Percentiles rank a stretch among this genome's conserved stretches.
These are phyloP conservation scores for Brassica rapa DNA, from an alignment of 345 rosid genomes.

Conservation along the genomic window DNA sequence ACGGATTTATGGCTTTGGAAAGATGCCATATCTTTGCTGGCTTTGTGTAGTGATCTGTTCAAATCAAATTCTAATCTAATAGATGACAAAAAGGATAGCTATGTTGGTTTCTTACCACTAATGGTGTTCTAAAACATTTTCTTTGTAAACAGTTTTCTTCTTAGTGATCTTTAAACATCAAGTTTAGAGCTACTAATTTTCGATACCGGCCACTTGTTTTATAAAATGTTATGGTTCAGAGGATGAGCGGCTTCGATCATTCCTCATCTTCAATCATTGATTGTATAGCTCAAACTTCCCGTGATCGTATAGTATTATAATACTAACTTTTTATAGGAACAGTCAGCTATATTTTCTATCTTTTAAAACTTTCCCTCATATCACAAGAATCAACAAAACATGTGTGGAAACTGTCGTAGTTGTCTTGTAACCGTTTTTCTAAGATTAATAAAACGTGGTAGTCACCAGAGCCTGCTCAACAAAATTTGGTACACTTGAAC, in stretches of 20 bases:
- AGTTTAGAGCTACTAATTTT: not conserved
- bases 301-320: not conserved
- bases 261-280: not conserved
- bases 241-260: not conserved
- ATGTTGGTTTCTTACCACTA: too few relatives aligned
- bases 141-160: too few relatives aligned
- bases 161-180: not conserved
- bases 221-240: not conserved
- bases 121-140: too few relatives aligned
- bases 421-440: too few relatives aligned
- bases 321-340: not conserved
- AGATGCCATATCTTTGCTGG: too few relatives aligned
- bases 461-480: too few relatives aligned
- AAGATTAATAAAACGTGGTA: too few relatives aligned
- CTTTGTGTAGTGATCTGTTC: too few relatives aligned
- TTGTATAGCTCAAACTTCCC: not conserved
- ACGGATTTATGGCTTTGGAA: too few relatives aligned
- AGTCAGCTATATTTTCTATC: not conserved
- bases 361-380: not conserved
- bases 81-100: too few relatives aligned
- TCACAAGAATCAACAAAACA: not conserved
- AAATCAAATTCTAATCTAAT: too few relatives aligned
- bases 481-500: too few relatives aligned
- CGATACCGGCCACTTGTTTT: not conserved
- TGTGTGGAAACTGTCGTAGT: not conserved